Evolutionary conservation across 2,329 filamentous ascomycete genomes (phyloP), one percentile per base, ranked within the genome.

Genomic region (Lecanicillium sp.): DNA sequence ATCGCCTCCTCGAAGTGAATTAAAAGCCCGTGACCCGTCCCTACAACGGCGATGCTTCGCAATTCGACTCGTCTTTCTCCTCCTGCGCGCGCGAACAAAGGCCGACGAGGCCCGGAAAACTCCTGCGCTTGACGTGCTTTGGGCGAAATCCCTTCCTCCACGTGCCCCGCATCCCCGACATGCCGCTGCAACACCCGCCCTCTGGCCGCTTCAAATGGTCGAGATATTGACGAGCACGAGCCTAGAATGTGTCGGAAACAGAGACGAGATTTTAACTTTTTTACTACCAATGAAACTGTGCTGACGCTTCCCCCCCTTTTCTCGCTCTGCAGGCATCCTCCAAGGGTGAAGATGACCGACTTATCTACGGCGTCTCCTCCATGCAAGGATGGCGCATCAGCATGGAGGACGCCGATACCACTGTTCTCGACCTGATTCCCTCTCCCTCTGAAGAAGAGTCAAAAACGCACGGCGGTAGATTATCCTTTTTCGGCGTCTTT

Each of bases 331-430:
- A 96, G 92, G 73, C 80, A 67, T 98, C 92, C 56, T 81, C 83
- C 61, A 80, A 80, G 59, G 89, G 89, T 65, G 81, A 87, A 68
- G 89, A 96, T 85, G 88, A 94, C 49, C 82, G 86, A 59, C 80
- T 95, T 59, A 67, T 92, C 59, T 98, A 85, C 64, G 92, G 92
- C 58, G 80, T 96, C 50, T 98, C 92, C 50, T 88, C 88, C 65
- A 98, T 98, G 92, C 92, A 98, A 68, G 92, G 92, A 71, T 98
- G 92, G 92, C 85, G 92, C 69, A 96, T 98, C 68, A 95, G 86
- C 71, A 98, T 98, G 92, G 92, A 98, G 64, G 92, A 98, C 62
- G 81, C 92, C 47, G 92, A 98, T 68, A 86, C 85, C 45, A 77
- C 85, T 40, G 70, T 96, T 37, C 83, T 98, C 59, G 86, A 96